A percentile compares a stretch with the other conserved stretches of the same genome.
Evolutionary conservation across 441 rosid genomes (phyloP).

Genomic region (Erysimum cheiri): DNA sequence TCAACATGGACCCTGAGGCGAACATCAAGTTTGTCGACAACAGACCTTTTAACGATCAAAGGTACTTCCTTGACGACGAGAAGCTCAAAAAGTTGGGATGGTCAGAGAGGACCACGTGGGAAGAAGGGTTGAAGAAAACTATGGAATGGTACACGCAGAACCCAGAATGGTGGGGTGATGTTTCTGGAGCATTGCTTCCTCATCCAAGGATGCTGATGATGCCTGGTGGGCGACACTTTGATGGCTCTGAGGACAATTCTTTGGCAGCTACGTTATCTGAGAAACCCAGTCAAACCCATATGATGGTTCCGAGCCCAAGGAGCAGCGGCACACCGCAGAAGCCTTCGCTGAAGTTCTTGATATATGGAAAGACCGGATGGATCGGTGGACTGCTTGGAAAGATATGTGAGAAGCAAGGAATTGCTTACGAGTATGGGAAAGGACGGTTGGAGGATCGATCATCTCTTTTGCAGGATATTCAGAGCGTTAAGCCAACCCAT

Average conservation of each 20-base stretch:
- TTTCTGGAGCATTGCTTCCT: slow-evolving; percentile 89
- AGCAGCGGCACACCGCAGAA: slow-evolving; percentile 52
- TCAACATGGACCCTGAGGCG: slow-evolving; percentile 65
- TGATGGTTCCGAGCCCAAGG: slow-evolving; percentile 72
- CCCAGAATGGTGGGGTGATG: slow-evolving; percentile 99
- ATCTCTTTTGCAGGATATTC: slow-evolving; percentile 70
- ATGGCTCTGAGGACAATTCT: slow-evolving; percentile 74
- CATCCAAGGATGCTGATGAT: slow-evolving; percentile 96
- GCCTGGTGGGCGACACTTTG: slow-evolving; percentile 94
- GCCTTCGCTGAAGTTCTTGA: slow-evolving; percentile 76
- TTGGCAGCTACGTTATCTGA: slow-evolving; percentile 42
- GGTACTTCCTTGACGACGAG: slow-evolving; percentile 90
- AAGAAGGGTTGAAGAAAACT: slow-evolving; percentile 89
- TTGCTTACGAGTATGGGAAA: slow-evolving; percentile 79
- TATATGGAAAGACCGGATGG: slow-evolving; percentile 94
- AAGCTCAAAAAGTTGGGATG: slow-evolving; percentile 83
- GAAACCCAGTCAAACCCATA: slow-evolving; percentile 61
- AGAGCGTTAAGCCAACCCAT: slow-evolving; percentile 77
- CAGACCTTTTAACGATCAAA: slow-evolving; percentile 91
- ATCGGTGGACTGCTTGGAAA: slow-evolving; percentile 87
- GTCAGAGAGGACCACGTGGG: slow-evolving; percentile 85
- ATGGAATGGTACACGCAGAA: slow-evolving; percentile 86
- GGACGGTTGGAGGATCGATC: slow-evolving; percentile 82
- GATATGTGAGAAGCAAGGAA: slow-evolving; percentile 85
- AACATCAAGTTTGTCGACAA: slow-evolving; percentile 82